These are phyloP conservation scores for Eucalyptus caleyi DNA, from an alignment of 345 rosid genomes.

Conservation along the genomic window DNA sequence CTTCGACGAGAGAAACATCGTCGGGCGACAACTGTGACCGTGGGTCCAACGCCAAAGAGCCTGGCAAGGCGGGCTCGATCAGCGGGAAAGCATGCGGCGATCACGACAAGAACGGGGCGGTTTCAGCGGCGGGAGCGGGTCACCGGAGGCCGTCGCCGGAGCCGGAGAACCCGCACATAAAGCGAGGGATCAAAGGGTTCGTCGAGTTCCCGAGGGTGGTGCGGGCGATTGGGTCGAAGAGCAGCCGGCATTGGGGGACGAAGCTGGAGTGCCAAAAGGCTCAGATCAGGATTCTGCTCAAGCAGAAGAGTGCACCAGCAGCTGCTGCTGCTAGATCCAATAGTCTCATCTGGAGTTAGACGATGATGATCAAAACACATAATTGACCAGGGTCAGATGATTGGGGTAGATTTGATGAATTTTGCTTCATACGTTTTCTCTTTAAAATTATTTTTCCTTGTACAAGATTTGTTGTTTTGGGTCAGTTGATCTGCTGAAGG, in stretches of 20 bases:
- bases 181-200: slow-evolving; percentile 78
- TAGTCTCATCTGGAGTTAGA: slow-evolving; percentile 4
- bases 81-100: neutral
- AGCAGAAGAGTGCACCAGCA: slow-evolving; percentile 37
- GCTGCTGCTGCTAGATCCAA: slow-evolving; percentile 14
- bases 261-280: slow-evolving; percentile 77
- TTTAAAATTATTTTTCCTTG: neutral
- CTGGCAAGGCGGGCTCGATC: neutral
- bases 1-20: neutral
- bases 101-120: neutral
- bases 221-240: slow-evolving; percentile 53
- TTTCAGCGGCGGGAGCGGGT: neutral
- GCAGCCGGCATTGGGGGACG: slow-evolving; percentile 52
- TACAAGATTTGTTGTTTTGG: neutral
- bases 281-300: slow-evolving; percentile 64
- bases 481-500: neutral
- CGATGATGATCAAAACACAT: neutral
- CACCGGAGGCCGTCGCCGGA: slow-evolving; percentile 30
- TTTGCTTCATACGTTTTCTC: neutral
- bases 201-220: slow-evolving; percentile 76
- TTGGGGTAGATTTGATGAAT: neutral
- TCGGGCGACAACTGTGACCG: neutral
- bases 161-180: slow-evolving; percentile 77
- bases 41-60: neutral
- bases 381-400: neutral